phyloP scores from a whole-genome alignment of 768 basidiomycete genomes.

The Dacryopinax spathularia region DNA sequence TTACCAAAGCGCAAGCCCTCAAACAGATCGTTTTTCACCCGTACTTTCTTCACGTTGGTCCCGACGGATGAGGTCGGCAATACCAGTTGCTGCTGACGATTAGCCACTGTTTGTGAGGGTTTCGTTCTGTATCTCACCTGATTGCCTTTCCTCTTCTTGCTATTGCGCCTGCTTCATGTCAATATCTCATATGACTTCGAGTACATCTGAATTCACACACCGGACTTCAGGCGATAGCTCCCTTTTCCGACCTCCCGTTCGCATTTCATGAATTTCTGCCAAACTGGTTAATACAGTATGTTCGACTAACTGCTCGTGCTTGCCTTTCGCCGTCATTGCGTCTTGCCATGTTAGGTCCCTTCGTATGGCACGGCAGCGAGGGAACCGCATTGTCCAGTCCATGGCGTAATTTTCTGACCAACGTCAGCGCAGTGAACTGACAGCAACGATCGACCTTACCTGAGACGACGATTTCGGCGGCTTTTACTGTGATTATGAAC shows the following conservation, averaged over 20 bases:
- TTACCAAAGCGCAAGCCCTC: constrained; percentile 64
- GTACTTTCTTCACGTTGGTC: constrained; percentile 43
- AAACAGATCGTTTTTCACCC: constrained; percentile 53
- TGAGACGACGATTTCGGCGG: constrained; percentile 70
- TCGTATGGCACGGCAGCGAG: constrained; percentile 64
- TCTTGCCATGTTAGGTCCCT: constrained; percentile 62
- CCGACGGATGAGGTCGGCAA: constrained; percentile 49
- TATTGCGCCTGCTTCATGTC: constrained; percentile 3
- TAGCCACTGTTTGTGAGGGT: neutral
- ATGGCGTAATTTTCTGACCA: constrained; percentile 62
- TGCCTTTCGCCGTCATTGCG: constrained; percentile 58
- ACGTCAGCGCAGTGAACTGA: neutral
- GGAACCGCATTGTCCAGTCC: constrained; percentile 87
- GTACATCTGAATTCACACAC: neutral
- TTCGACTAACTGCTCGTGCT: constrained; percentile 3
- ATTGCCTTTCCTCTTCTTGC: constrained; percentile 9
- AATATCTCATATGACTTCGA: neutral
- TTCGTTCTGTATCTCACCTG: constrained; percentile 12
- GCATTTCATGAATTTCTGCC: constrained; percentile 44
- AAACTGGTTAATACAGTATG: neutral
- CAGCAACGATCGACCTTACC: constrained; percentile 30
- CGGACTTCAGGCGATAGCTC: neutral
- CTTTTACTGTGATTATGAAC: constrained; percentile 86
- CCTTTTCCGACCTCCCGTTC: constrained; percentile 61
- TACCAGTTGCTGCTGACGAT: constrained; percentile 19